A percentile compares a stretch with the other conserved stretches of the same genome.
Evolutionary conservation across 768 basidiomycete genomes (phyloP).

Genomic region (Harrya chromipes): DNA sequence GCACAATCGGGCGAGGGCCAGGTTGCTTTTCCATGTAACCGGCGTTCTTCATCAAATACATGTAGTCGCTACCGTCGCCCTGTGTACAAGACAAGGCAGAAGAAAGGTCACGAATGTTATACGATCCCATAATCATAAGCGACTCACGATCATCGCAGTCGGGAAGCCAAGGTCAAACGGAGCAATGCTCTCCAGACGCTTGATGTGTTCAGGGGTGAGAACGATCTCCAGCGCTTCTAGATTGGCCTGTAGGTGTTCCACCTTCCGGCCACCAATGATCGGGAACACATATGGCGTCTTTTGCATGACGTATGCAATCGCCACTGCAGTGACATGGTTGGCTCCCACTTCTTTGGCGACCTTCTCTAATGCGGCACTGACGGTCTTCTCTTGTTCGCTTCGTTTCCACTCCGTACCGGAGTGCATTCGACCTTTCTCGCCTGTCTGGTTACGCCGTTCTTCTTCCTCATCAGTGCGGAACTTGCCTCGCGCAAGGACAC

Average conservation of each 20-base stretch:
- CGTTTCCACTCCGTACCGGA: constrained; percentile 32
- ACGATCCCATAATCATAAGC: neutral
- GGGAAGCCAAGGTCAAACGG: constrained; percentile 43
- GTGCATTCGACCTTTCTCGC: constrained; percentile 38
- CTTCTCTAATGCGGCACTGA: constrained; percentile 35
- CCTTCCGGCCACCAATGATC: constrained; percentile 41
- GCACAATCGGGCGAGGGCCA: neutral
- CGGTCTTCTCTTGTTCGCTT: constrained; percentile 29
- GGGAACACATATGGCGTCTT: constrained; percentile 47
- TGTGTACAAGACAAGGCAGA: constrained; percentile 9
- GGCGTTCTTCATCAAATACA: constrained; percentile 2
- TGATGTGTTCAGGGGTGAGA: constrained; percentile 38
- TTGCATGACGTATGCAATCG: constrained; percentile 44
- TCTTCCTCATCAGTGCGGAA: constrained; percentile 32
- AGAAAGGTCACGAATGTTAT: neutral
- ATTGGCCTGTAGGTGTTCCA: constrained; percentile 41
- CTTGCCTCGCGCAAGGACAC: constrained; percentile 30
- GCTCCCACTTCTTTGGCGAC: constrained; percentile 40
- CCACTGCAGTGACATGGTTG: constrained; percentile 35
- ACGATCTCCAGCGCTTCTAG: constrained; percentile 41
- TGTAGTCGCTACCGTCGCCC: constrained; percentile 27
- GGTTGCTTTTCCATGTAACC: constrained; percentile 25
- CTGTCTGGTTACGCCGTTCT: constrained; percentile 20
- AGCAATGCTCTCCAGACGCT: constrained; percentile 33
- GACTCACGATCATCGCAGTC: constrained; percentile 29